Base-by-base conservation (phyloP, 805 yeast species). In the Wickerhamiella occidentalis region DNA sequence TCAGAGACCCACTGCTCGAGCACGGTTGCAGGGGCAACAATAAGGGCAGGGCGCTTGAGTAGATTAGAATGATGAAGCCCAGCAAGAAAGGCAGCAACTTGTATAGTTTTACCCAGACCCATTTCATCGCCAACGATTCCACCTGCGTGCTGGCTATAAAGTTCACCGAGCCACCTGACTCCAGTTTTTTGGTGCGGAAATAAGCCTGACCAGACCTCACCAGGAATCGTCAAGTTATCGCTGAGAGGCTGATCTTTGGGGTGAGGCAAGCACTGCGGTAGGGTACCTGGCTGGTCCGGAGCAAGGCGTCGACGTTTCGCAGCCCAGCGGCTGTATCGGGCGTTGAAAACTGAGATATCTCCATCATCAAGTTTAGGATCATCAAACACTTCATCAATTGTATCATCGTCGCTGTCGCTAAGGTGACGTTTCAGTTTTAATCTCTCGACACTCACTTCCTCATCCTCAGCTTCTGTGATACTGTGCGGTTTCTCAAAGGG, bases 71-170 rank as follows among this genome's bases (percentile, higher is more conserved):
- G 84, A 59, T 88, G 95, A 36, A 92, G 69, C 0, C 95, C 92
- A 0, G 97, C 96, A 7, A 92, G 60, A 63, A 90, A 92, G 1
- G 96, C 79, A 40, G 87, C 86, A 7, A 92, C 76, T 61, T 92
- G 97, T 46, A 92, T 82, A 0, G 98, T 92, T 61, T 92, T 92
- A 1, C 98, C 98, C 15, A 92, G 67, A 0, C 98, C 98, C 98
- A 92, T 92, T 64, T 92, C 98, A 65, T 92, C 98, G 22, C 97
- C 96, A 37, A 92, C 74, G 19, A 92, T 92, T 0, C 98, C 98
- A 2, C 98, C 98, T 2, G 88, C 82, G 45, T 77, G 78, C 63
- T 92, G 97, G 18, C 78, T 73, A 58, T 84, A 81, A n/a, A 92
- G 69, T 61, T 92, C 98, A 81, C 94, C 88, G 1, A 92, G 74